Evolutionary conservation across 805 yeast genomes (phyloP), one percentile per base, ranked within the genome.

Genomic region (Hemisphaericaspora nanyangensis): DNA sequence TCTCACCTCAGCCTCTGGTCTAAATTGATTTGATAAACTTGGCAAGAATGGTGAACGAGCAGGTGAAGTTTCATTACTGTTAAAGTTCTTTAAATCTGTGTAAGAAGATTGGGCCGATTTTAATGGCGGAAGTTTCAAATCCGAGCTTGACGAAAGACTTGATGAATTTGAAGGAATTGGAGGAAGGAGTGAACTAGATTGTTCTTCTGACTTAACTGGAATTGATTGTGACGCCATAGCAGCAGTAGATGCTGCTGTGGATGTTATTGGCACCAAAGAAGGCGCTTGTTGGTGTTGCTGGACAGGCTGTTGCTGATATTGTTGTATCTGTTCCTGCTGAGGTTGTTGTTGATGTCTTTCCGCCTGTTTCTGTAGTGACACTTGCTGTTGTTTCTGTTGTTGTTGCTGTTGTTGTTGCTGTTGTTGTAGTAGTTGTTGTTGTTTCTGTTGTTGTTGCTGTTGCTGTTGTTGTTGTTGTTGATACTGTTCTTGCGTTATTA

Each of bases 391-490:
- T 15, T 7, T 7, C 22, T 35, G 38, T 17, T 27, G 34, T 13
- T 25, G 25, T 17, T 43, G 45, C 33, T 47, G 53, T 7, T 31
- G 41, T 31, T 45, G 46, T 15, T 37, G 39, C 15, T 38, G 47
- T 35, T 48, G 53, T 17, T 29, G 43, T 16, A 27, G 35, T 31
- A 40, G 47, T 18, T 13, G 40, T 30, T 40, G 45, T 17, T 37
- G 44, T 35, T 22, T 28, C 10, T 17, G 25, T 17, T 12, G 12
- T 13, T 22, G 29, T 22, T 24, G 29, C 24, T 33, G 35, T n/a
- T 33, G 33, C 16, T 4, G 20, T 30, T 30, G 33, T 6, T 30
- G 33, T 5, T 22, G 24, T 37, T 28, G 17, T 5, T 35, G 28
- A 16, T 12, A 10, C 27, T 19, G 34, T 17, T 22, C 34, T 19